Percentiles rank a stretch among this genome's conserved stretches.
Conservation (phyloP, 2,329 filamentous ascomycete species). For the Hymenoscyphus repandus region DNA sequence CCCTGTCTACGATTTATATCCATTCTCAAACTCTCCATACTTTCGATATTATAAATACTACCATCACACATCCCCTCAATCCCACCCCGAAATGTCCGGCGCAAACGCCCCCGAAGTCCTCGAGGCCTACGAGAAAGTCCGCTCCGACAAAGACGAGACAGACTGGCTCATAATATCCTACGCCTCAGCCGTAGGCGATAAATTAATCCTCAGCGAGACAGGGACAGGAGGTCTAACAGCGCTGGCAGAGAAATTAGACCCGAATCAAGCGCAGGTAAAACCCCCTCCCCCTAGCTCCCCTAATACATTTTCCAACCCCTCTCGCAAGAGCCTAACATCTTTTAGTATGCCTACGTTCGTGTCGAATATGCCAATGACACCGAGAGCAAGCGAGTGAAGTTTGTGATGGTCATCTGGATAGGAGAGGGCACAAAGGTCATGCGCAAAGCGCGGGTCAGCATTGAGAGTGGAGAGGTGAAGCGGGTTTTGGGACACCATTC, state of each 20-base stretch:
- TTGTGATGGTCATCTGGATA: slow-evolving; percentile 64
- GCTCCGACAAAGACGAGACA: slow-evolving; percentile 58
- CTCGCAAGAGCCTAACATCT: slow-evolving; percentile 24
- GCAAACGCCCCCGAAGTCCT: slow-evolving; percentile 53
- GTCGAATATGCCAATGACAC: slow-evolving; percentile 68
- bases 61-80: background rate
- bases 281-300: background rate
- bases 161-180: slow-evolving; percentile 66
- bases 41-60: background rate
- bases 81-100: slow-evolving; percentile 44
- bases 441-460: slow-evolving; percentile 63
- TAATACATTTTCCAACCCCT: background rate
- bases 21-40: background rate
- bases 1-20: too few species aligned
- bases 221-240: slow-evolving; percentile 57
- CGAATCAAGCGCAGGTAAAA: slow-evolving; percentile 21
- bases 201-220: slow-evolving; percentile 49
- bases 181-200: slow-evolving; percentile 49
- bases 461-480: slow-evolving; percentile 63
- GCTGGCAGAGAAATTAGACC: slow-evolving; percentile 50
- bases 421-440: slow-evolving; percentile 60
- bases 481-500: slow-evolving; percentile 58
- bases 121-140: slow-evolving; percentile 61
- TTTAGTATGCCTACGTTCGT: slow-evolving; percentile 58
- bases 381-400: slow-evolving; percentile 64